Percentiles rank a stretch among this genome's conserved stretches.
Evolutionary conservation across 2,329 filamentous ascomycete genomes (phyloP).

Genomic region (Dactylellina haptotyla): DNA sequence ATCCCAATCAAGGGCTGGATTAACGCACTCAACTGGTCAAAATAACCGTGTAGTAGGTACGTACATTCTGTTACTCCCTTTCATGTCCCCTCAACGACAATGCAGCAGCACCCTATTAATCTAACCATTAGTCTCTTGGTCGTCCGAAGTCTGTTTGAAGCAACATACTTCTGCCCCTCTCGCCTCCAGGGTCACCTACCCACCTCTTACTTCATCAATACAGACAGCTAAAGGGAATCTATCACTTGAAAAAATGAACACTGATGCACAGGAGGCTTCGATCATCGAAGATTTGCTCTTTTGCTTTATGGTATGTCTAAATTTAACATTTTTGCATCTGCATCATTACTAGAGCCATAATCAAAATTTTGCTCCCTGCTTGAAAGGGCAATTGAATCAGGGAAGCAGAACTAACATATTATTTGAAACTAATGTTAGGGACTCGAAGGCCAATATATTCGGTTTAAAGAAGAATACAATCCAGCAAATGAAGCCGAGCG

Average conservation of each 20-base stretch:
- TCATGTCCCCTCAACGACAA: not conserved
- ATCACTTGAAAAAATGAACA: constrained; percentile 74
- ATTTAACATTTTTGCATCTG: not conserved
- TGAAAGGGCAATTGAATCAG: too few species aligned
- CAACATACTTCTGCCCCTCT: constrained; percentile 74
- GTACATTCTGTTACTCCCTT: too few species aligned
- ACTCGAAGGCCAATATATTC: constrained; percentile 96
- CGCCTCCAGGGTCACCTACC: constrained; percentile 73
- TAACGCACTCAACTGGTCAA: not conserved
- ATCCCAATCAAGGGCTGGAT: constrained; percentile 23
- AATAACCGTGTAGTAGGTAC: constrained; percentile 25
- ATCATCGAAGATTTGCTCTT: constrained; percentile 91
- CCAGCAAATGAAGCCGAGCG: constrained; percentile 86
- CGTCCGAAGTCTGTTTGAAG: constrained; percentile 36
- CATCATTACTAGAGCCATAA: not conserved
- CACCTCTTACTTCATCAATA: constrained; percentile 72
- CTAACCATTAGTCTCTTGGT: constrained; percentile 64
- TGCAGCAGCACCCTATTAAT: not conserved
- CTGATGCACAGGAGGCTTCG: constrained; percentile 84
- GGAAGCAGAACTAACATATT: not conserved
- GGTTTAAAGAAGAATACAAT: constrained; percentile 83
- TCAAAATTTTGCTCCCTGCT: too few species aligned
- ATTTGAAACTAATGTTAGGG: constrained; percentile 63
- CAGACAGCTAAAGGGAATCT: constrained; percentile 75
- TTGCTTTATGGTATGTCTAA: constrained; percentile 76